A percentile compares a stretch with the other conserved stretches of the same genome.
Evolutionary conservation across 164 flowering plant species (phyloP).

Genomic region (Cinnamomum chago): DNA sequence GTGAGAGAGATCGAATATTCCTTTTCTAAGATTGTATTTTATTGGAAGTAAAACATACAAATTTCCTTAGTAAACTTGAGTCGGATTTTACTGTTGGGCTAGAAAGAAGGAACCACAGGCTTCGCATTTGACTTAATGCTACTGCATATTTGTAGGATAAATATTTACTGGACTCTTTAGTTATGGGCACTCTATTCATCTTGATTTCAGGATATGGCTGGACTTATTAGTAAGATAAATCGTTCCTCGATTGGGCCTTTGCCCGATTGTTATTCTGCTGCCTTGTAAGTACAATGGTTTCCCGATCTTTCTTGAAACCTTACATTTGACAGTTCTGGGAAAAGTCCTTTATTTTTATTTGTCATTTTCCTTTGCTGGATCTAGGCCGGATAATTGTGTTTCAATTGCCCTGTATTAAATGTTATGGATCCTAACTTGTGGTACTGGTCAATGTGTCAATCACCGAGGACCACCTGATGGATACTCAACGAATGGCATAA

Average conservation of each 20-base stretch:
- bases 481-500: no score
- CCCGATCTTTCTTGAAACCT: not conserved
- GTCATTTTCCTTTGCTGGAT: no score
- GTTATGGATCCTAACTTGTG: no score
- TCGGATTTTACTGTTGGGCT: not conserved
- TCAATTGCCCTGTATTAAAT: no score
- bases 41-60: not conserved
- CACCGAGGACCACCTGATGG: no score
- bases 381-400: no score
- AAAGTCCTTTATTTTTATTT: no score
- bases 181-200: constrained; percentile 6
- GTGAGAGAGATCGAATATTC: not conserved
- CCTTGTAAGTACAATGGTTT: constrained; percentile 59
- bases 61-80: not conserved
- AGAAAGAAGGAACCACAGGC: no score
- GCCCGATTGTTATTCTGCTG: constrained; percentile 87
- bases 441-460: no score
- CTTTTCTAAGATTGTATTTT: no score
- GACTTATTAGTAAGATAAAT: constrained; percentile 91
- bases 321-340: not conserved
- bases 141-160: no score
- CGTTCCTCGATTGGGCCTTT: constrained; percentile 95
- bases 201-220: constrained; percentile 93
- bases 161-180: not conserved
- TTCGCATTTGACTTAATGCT: no score